phyloP scores from a whole-genome alignment of 2,329 filamentous ascomycete species.

The Ophiognomonia clavigignenti-juglandacearum region DNA sequence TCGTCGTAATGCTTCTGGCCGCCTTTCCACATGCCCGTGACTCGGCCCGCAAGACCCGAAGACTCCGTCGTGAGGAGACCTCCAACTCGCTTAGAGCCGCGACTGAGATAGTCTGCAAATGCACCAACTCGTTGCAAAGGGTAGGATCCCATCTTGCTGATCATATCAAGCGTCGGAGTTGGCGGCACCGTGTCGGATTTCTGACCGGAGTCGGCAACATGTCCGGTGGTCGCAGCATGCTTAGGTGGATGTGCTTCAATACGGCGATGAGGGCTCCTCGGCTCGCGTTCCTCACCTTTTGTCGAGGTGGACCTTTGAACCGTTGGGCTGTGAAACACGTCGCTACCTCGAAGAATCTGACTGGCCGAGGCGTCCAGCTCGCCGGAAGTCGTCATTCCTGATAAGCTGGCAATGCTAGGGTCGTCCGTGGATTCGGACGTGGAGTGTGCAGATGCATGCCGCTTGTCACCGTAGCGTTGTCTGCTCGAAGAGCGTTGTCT shows the following conservation, averaged over 20 bases:
- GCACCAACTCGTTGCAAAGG: constrained; percentile 79
- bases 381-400: constrained; percentile 62
- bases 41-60: constrained; percentile 94
- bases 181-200: constrained; percentile 22
- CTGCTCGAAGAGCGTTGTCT: constrained; percentile 48
- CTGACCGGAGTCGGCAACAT: constrained; percentile 28
- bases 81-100: constrained; percentile 75
- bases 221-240: constrained; percentile 36
- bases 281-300: constrained; percentile 18
- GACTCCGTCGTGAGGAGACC: constrained; percentile 81
- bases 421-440: constrained; percentile 70
- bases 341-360: constrained; percentile 81
- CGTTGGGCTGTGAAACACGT: constrained; percentile 80
- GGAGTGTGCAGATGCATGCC: constrained; percentile 65
- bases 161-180: constrained; percentile 45
- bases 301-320: constrained; percentile 48
- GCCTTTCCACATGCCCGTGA: constrained; percentile 95
- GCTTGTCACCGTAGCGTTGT: constrained; percentile 41
- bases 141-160: constrained; percentile 62
- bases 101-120: constrained; percentile 77
- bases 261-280: constrained; percentile 4
- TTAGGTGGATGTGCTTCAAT: constrained; percentile 13
- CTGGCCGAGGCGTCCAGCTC: constrained; percentile 80
- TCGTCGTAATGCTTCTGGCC: constrained; percentile 83
- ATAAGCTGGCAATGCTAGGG: constrained; percentile 54